Conservation (phyloP, 2,329 filamentous ascomycete genomes). For the Alternaria burnsii region DNA sequence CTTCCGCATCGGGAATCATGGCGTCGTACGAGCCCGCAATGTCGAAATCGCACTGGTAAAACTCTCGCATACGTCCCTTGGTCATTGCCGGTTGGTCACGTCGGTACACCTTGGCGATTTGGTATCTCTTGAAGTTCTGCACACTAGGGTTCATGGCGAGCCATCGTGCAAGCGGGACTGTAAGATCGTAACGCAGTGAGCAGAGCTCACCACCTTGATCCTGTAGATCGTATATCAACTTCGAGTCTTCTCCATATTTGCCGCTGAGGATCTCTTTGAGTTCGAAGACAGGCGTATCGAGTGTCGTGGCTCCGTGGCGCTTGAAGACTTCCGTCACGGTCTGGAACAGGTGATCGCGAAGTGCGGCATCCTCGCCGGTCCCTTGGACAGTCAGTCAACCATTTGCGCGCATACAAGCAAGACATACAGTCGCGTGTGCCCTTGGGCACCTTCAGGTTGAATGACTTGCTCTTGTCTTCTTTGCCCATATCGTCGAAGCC, state of each 20-base stretch:
- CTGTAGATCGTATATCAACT: slow-evolving; percentile 88
- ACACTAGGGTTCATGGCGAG: slow-evolving; percentile 88
- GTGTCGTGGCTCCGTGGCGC: slow-evolving; percentile 49
- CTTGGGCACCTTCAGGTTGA: slow-evolving; percentile 87
- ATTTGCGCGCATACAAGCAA: slow-evolving; percentile 43
- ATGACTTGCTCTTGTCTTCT: slow-evolving; percentile 54
- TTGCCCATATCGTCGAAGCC: slow-evolving; percentile 55
- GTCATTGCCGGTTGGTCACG: slow-evolving; percentile 80
- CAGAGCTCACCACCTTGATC: slow-evolving; percentile 88
- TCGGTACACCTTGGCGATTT: slow-evolving; percentile 91
- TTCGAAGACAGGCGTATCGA: slow-evolving; percentile 77
- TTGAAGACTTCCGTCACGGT: slow-evolving; percentile 49
- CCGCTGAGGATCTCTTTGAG: slow-evolving; percentile 85
- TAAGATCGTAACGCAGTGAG: slow-evolving; percentile 86
- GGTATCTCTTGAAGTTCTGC: slow-evolving; percentile 89
- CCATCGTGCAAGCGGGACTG: slow-evolving; percentile 90
- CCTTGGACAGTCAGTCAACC: slow-evolving; percentile 32
- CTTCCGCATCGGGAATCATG: slow-evolving; percentile 92
- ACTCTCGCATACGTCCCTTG: slow-evolving; percentile 93
- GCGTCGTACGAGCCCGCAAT: slow-evolving; percentile 85
- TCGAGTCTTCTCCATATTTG: slow-evolving; percentile 92
- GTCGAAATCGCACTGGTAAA: slow-evolving; percentile 97
- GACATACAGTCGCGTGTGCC: slow-evolving; percentile 84
- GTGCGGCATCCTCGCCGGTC: slow-evolving; percentile 46
- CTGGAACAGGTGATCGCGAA: slow-evolving; percentile 49